Conservation (phyloP, 106 monocot species). For the Dendrobium officinale region DNA sequence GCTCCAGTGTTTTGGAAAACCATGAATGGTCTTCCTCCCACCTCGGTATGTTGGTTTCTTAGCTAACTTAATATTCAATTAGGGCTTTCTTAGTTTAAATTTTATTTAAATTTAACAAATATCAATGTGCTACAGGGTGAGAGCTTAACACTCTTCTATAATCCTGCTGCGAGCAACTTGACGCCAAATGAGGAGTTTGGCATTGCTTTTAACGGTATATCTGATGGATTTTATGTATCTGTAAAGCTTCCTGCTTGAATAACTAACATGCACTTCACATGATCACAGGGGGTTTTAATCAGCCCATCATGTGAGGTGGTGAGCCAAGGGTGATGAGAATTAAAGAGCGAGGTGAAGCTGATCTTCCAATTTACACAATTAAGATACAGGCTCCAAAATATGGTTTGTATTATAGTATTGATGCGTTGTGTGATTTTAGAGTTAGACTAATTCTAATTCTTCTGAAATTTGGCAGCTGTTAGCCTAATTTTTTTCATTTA, state of each 20-base stretch:
- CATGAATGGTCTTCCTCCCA: slow-evolving; percentile 68
- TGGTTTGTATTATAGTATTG: slow-evolving; percentile 36
- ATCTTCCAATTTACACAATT: slow-evolving; percentile 71
- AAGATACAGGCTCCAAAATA: slow-evolving; percentile 65
- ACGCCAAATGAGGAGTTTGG: slow-evolving; percentile 61
- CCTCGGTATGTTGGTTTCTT: slow-evolving; percentile 49
- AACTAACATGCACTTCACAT: background rate
- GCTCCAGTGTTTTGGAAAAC: slow-evolving; percentile 92
- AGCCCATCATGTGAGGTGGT: slow-evolving; percentile 90
- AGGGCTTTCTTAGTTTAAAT: background rate
- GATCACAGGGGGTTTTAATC: slow-evolving; percentile 83
- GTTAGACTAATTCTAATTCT: background rate
- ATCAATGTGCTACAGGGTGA: slow-evolving; percentile 55
- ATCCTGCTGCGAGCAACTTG: slow-evolving; percentile 67
- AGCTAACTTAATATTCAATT: background rate
- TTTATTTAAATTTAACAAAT: background rate
- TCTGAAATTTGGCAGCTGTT: slow-evolving; percentile 41
- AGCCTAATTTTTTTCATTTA: slow-evolving; percentile 87
- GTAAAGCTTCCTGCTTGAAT: background rate
- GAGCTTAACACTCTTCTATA: slow-evolving; percentile 70
- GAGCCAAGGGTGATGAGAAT: slow-evolving; percentile 79
- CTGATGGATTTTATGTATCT: background rate
- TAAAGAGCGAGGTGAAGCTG: slow-evolving; percentile 74
- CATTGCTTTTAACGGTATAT: slow-evolving; percentile 77
- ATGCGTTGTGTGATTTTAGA: background rate